These are phyloP conservation scores for Colletotrichum liriopes DNA, from an alignment of 2,329 filamentous ascomycete species.

Conservation along the genomic window DNA sequence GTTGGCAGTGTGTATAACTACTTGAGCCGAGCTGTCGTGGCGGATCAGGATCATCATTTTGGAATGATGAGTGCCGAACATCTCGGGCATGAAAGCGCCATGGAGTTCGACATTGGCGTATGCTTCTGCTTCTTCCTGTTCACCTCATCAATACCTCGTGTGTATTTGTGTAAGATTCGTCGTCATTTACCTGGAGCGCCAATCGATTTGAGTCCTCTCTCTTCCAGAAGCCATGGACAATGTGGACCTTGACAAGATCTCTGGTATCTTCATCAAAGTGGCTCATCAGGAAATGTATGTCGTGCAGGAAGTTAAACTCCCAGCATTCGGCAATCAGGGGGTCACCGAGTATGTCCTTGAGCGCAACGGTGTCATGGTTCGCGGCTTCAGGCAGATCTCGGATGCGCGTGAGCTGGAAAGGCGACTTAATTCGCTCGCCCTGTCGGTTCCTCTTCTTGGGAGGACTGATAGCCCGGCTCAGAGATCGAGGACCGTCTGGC, in stretches of 20 bases:
- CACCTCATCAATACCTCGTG: slow-evolving; percentile 31
- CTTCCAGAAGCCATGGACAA: slow-evolving; percentile 78
- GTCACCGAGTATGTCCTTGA: slow-evolving; percentile 80
- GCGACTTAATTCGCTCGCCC: slow-evolving; percentile 65
- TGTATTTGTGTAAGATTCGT: no score
- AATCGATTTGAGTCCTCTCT: slow-evolving; percentile 74
- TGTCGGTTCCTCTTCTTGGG: slow-evolving; percentile 54
- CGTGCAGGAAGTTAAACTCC: slow-evolving; percentile 79
- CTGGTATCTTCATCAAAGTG: slow-evolving; percentile 69
- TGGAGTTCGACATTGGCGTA: slow-evolving; percentile 80
- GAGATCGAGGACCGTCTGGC: slow-evolving; percentile 46
- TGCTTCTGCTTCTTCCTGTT: slow-evolving; percentile 71
- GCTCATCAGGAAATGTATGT: slow-evolving; percentile 70
- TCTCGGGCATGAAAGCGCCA: slow-evolving; percentile 84
- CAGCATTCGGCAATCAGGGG: slow-evolving; percentile 81
- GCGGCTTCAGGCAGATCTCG: slow-evolving; percentile 70
- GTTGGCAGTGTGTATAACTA: slow-evolving; percentile 91
- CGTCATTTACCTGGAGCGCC: slow-evolving; percentile 68
- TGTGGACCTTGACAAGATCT: slow-evolving; percentile 65
- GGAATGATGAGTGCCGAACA: slow-evolving; percentile 88
- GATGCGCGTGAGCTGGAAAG: slow-evolving; percentile 81
- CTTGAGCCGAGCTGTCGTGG: slow-evolving; percentile 82
- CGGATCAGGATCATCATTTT: slow-evolving; percentile 91
- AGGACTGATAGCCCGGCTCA: slow-evolving; percentile 63
- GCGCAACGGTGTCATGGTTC: slow-evolving; percentile 77